A percentile compares a stretch with the other conserved stretches of the same genome.
Conservation (phyloP, 1,139 yeast species). For the Hansenula sp. region DNA sequence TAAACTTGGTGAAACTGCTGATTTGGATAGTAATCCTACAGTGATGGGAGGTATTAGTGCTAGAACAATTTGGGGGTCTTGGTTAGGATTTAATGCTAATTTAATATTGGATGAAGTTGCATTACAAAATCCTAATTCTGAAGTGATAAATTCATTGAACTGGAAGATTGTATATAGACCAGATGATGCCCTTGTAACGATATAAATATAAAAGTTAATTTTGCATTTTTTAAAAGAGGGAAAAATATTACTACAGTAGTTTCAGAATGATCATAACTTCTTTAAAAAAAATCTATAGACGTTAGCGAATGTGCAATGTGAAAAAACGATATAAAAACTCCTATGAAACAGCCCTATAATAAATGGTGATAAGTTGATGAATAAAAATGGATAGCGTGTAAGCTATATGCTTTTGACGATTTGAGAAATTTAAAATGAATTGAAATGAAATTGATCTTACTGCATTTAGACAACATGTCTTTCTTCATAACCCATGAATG, state of each 20-base stretch:
- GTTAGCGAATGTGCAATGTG: neutral
- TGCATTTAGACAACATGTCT: constrained; percentile 13
- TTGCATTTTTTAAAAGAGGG: neutral
- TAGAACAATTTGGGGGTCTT: constrained; percentile 53
- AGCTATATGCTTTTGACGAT: too few relatives aligned
- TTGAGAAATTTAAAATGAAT: neutral
- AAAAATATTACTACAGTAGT: too few relatives aligned
- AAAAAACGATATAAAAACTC: neutral
- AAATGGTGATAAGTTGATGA: neutral
- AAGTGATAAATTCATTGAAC: constrained; percentile 48
- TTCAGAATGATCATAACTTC: too few relatives aligned
- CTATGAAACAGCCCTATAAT: neutral
- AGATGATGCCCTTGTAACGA: constrained; percentile 38
- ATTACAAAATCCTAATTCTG: constrained; percentile 36
- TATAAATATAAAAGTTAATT: neutral
- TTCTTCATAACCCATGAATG: constrained; percentile 19
- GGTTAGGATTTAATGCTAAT: constrained; percentile 62
- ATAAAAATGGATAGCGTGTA: neutral
- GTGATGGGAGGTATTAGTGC: neutral
- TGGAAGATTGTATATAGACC: constrained; percentile 66
- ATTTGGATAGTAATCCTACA: constrained; percentile 22
- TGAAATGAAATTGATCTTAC: neutral
- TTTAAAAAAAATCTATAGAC: too few relatives aligned
- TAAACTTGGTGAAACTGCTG: constrained; percentile 58
- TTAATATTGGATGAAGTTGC: constrained; percentile 56